Percentiles rank a stretch among this genome's conserved stretches.
Conservation (phyloP, 176 grass and related monocot genomes). For the Pontederia paniculata region DNA sequence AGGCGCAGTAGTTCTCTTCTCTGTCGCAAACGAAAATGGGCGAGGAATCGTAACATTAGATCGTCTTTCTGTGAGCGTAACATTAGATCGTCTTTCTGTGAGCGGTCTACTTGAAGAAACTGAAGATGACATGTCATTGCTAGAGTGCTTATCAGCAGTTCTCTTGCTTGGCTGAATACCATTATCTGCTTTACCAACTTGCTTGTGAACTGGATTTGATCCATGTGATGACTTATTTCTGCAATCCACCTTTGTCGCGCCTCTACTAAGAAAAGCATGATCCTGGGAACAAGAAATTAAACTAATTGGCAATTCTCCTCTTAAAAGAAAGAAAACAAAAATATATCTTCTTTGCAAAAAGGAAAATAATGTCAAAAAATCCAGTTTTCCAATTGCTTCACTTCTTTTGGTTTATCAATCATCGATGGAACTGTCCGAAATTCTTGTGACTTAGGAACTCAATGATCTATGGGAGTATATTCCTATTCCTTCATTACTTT, state of each 20-base stretch:
- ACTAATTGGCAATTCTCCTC: not conserved
- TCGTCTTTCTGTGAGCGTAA: not conserved
- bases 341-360: too few species aligned
- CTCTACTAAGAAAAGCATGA: not conserved
- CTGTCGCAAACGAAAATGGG: conserved; percentile 5
- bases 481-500: not conserved
- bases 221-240: not conserved
- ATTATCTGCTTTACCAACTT: not conserved
- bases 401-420: too few species aligned
- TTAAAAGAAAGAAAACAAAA: too few species aligned
- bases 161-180: not conserved
- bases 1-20: not conserved
- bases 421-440: too few species aligned
- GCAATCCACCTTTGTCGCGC: not conserved
- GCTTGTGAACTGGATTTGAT: not conserved
- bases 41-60: not conserved
- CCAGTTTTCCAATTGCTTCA: too few species aligned
- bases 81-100: not conserved
- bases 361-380: too few species aligned
- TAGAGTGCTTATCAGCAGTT: not conserved
- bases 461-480: too few species aligned
- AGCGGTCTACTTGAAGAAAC: not conserved
- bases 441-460: too few species aligned
- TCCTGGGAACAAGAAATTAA: not conserved
- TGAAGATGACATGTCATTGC: not conserved